Conservation (phyloP, 768 basidiomycete species). For the Coprinellus aureogranulatus region DNA sequence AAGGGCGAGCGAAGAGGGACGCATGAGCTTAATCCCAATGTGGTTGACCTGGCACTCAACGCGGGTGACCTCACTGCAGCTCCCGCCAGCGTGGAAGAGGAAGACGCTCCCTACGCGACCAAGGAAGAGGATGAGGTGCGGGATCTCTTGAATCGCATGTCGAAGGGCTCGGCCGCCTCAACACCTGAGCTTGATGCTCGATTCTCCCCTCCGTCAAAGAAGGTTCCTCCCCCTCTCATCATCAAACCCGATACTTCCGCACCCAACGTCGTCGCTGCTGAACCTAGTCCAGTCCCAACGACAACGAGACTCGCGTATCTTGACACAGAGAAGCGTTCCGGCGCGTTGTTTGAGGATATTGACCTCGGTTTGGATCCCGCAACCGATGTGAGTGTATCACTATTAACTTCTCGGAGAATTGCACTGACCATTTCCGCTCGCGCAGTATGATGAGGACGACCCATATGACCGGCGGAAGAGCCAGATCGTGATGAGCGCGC, state of each 20-base stretch:
- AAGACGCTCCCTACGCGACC: slow-evolving; percentile 25
- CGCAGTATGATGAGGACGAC: slow-evolving; percentile 67
- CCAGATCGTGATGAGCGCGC: slow-evolving; percentile 70
- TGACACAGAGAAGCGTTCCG: slow-evolving; percentile 43
- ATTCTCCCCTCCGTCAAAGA: slow-evolving; percentile 35
- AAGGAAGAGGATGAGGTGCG: slow-evolving; percentile 43
- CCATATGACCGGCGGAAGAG: slow-evolving; percentile 73
- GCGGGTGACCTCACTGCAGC: slow-evolving; percentile 31
- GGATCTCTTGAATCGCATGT: slow-evolving; percentile 38
- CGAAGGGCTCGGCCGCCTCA: slow-evolving; percentile 22
- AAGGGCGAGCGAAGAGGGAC: slow-evolving; percentile 28
- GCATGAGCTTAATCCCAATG: slow-evolving; percentile 38
- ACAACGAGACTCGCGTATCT: slow-evolving; percentile 49
- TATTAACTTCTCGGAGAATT: slow-evolving; percentile 4
- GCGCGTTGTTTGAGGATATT: slow-evolving; percentile 52
- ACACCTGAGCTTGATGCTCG: slow-evolving; percentile 36
- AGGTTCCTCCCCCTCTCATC: slow-evolving; percentile 58
- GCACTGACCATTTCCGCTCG: neutral
- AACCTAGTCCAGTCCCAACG: slow-evolving; percentile 34
- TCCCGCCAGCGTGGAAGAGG: slow-evolving; percentile 16
- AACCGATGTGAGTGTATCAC: slow-evolving; percentile 37
- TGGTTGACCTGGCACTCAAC: slow-evolving; percentile 53
- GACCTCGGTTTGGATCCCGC: slow-evolving; percentile 48
- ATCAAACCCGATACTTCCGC: slow-evolving; percentile 39
- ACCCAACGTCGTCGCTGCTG: slow-evolving; percentile 30